phyloP scores from a whole-genome alignment of 2,329 filamentous ascomycete genomes.

The Mycosphaerella arachidis region DNA sequence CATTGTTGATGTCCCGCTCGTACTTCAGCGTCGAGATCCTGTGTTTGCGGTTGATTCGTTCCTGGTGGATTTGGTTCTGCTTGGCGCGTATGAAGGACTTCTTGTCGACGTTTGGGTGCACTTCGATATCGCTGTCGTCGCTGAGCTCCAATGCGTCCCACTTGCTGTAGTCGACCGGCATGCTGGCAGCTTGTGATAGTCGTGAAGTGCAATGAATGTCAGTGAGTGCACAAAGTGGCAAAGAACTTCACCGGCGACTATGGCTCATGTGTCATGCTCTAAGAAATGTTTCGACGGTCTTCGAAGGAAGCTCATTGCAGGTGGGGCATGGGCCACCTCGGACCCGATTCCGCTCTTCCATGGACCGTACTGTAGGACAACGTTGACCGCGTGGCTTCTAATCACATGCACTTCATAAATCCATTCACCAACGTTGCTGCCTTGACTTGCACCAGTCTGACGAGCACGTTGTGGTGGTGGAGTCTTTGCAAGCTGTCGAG shows the following conservation, averaged over 20 bases:
- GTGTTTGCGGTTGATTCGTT: conserved; percentile 77
- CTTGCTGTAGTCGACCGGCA: conserved; percentile 68
- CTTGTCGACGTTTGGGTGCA: conserved; percentile 98
- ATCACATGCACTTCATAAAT: neutral
- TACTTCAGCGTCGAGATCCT: conserved; percentile 91
- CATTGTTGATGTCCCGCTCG: conserved; percentile 88
- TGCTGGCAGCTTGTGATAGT: conserved; percentile 22
- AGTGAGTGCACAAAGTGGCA: neutral
- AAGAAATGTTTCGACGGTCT: neutral
- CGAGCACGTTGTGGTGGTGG: neutral
- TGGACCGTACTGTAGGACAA: too few relatives aligned
- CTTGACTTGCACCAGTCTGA: neutral
- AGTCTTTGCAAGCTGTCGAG: too few relatives aligned
- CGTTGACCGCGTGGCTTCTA: neutral
- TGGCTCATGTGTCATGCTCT: neutral
- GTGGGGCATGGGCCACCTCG: neutral
- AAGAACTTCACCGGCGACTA: neutral
- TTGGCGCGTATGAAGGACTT: conserved; percentile 97
- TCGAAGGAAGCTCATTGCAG: neutral
- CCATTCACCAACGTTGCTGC: neutral
- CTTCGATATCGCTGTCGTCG: conserved; percentile 96
- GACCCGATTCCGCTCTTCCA: neutral
- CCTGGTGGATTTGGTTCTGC: conserved; percentile 92
- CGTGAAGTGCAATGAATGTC: too few relatives aligned
- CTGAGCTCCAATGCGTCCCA: conserved; percentile 92